Evolutionary conservation across 164 flowering plant species (phyloP), one percentile per base, ranked within the genome.

Genomic region (Taxillus chinensis): DNA sequence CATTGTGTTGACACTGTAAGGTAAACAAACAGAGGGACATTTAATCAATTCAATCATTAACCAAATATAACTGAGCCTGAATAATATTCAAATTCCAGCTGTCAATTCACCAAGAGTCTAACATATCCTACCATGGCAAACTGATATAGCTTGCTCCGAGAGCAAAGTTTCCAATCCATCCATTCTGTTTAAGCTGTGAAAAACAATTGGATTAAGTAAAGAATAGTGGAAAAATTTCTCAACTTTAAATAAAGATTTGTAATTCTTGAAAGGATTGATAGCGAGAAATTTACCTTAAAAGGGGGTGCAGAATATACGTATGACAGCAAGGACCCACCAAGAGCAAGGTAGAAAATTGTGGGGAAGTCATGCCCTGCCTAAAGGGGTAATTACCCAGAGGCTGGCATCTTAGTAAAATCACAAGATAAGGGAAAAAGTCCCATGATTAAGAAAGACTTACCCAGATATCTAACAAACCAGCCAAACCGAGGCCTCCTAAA

Each of bases 241-340:
- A 17, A 52, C 39, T 10, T 51, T 27, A 61, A 55, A 10, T 39
- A 27, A 59, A 39, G 12, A 51, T 15, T 14, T 43, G 10, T 43
- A 0, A 14, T 3, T 51, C 3, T 5, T 14, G 4, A 51, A 49
- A 9, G 4, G 38, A 55, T 40, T 41, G 17, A 60, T 39, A 39
- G 1, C 54, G 15, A 45, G n/a, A 39, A 40, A n/a, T 7, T 51
- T 55, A 87, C 99, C 96, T 93, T 93, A 43, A 93, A 57, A 62
- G 99, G 97, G 54, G 99, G 99, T 66, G 99, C 97, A 50, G 99
- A 93, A 67, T 93, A 93, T 73, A 90, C 79, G 73, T 87, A 90
- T 15, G 97, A 88, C 39, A 90, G 56, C 64, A 93, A 74, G 17
- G 97, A 90, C 67, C 99, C 97, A 70, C 97, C 97, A 70, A 93